phyloP scores from a whole-genome alignment of 768 basidiomycete genomes.

The Butyriboletus loyo region DNA sequence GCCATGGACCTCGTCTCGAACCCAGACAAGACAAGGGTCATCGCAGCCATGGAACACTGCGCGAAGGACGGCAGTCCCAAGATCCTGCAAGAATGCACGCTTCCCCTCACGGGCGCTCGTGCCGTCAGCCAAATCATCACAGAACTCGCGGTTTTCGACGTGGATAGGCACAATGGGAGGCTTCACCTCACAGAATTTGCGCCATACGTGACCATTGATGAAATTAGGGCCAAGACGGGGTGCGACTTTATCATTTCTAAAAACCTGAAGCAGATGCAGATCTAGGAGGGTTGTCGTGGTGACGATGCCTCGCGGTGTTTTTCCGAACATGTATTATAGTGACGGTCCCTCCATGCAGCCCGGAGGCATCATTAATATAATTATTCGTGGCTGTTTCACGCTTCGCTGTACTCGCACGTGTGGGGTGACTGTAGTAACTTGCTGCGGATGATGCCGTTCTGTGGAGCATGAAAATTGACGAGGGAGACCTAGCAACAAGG shows the following conservation, averaged over 20 bases:
- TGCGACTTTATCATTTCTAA: conserved; percentile 66
- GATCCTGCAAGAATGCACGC: conserved; percentile 72
- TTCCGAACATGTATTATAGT: neutral
- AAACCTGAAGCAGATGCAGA: conserved; percentile 48
- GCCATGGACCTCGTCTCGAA: conserved; percentile 95
- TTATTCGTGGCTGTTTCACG: conserved; percentile 1
- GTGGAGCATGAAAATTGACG: conserved; percentile 17
- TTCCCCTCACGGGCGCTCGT: conserved; percentile 84
- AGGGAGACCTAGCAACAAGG: neutral
- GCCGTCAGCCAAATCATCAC: conserved; percentile 89
- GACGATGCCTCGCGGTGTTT: conserved; percentile 1
- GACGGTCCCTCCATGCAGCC: neutral
- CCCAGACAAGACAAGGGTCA: conserved; percentile 88
- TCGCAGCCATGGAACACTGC: conserved; percentile 85
- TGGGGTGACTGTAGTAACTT: conserved; percentile 3
- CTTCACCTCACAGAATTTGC: conserved; percentile 75
- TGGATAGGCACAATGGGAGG: conserved; percentile 67
- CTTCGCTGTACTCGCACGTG: neutral
- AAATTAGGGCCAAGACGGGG: conserved; percentile 78
- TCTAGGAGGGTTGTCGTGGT: conserved; percentile 6
- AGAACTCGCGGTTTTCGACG: conserved; percentile 84
- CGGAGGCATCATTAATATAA: conserved; percentile 1
- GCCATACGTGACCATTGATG: conserved; percentile 73
- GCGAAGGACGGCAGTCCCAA: conserved; percentile 86
- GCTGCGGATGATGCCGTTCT: conserved; percentile 14